Evolutionary conservation across 2,329 filamentous ascomycete species (phyloP).

Genomic region (Ambrosiella cleistominuta): DNA sequence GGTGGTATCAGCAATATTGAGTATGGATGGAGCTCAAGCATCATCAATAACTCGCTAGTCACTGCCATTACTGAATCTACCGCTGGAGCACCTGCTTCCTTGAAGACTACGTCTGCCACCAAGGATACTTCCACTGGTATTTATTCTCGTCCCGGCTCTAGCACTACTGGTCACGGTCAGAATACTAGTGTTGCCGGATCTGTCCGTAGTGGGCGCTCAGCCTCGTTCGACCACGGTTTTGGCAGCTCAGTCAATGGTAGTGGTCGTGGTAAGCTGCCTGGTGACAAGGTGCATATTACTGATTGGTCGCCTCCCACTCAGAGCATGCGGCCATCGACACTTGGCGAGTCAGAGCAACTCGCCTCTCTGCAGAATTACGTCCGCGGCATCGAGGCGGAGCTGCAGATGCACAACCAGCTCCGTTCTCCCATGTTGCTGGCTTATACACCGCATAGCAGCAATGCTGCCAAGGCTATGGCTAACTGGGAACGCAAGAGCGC

Average conservation of each 20-base stretch:
- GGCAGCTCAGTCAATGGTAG: constrained; percentile 24
- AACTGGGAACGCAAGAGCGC: constrained; percentile 97
- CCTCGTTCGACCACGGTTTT: constrained; percentile 42
- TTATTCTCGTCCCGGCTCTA: constrained; percentile 33
- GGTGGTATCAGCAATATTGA: constrained; percentile 94
- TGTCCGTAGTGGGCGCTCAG: constrained; percentile 28
- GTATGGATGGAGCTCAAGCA: constrained; percentile 82
- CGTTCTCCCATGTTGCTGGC: constrained; percentile 75
- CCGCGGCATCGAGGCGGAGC: constrained; percentile 65
- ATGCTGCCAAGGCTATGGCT: constrained; percentile 67
- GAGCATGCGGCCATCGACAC: constrained; percentile 68
- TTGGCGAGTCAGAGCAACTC: constrained; percentile 68
- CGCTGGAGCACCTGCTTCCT: constrained; percentile 13
- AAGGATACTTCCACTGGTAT: constrained; percentile 15
- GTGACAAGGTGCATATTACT: constrained; percentile 65
- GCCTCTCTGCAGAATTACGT: constrained; percentile 62
- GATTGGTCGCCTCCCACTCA: constrained; percentile 84
- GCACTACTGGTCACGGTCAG: constrained; percentile 17
- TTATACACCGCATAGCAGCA: constrained; percentile 69
- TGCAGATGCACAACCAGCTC: constrained; percentile 74
- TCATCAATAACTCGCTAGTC: constrained; percentile 46
- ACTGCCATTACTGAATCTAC: constrained; percentile 28
- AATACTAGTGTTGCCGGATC: constrained; percentile 24
- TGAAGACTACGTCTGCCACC: constrained; percentile 24
- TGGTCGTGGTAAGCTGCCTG: constrained; percentile 50